Evolutionary conservation across 2,329 filamentous ascomycete species (phyloP), one percentile per base, ranked within the genome.

Genomic region (Microascus cirrosus): DNA sequence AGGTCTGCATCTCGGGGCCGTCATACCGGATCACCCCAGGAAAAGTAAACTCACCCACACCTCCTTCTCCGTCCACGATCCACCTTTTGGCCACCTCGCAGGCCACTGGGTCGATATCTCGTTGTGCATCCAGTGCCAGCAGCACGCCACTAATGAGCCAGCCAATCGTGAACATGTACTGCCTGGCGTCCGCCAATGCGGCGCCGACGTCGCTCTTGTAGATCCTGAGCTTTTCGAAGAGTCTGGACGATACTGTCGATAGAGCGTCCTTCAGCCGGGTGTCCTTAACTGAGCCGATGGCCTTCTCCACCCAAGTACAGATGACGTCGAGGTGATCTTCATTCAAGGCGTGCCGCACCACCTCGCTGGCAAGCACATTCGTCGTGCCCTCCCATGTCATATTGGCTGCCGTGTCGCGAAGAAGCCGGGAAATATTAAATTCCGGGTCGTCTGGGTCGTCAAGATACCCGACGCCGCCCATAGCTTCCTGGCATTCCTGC

Each of bases 341-440:
- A 7, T 45, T 45, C 8, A 45, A 18, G 39, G n/a, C 39, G 13
- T 45, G 39, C 10, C 60, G 58, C 8, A 60, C 59, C 12, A 61
- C 53, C 52, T 61, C 60, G 20, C 60, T 61, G 52, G 59, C 60
- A 10, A 61, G 60, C 4, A 61, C 60, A 24, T 61, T 61, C 1
- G 60, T 61, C 5, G 60, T 61, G 11, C 60, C 60, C 60, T 61
- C 60, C 60, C 60, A 61, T 34, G 60, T 61, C 25, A 59, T 48
- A 20, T 61, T 61, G 28, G 60, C 60, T 3, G 55, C 50, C 13
- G 56, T 55, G 20, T 61, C 60, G 2, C 60, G 58, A 4, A 61
- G 54, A 13, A 59, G 54, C 2, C 59, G 53, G 6, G 60, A 59
- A 4, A 61, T 7, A 20, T 60, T 61, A 18, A 45, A 45, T 20